Evolutionary conservation across 495 filamentous ascomycete genomes (phyloP).

Genomic region (Acidiella bohemica): DNA sequence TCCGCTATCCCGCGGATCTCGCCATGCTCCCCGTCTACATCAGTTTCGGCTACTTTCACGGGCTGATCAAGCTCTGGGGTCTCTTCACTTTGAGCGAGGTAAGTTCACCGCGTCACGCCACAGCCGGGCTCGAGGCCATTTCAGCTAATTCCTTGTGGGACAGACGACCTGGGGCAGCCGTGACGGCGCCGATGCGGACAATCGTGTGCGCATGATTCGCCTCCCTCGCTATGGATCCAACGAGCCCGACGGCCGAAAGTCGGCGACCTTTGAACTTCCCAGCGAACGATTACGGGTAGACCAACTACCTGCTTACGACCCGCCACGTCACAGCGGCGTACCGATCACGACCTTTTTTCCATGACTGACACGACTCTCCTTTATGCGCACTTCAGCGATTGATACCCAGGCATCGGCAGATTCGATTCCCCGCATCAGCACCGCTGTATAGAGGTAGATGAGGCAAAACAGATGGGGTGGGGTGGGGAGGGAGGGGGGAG

Average conservation of each 20-base stretch:
- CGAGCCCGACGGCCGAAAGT: slow-evolving; percentile 10
- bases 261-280: slow-evolving; percentile 13
- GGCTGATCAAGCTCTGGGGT: slow-evolving; percentile 49
- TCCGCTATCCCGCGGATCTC: slow-evolving; percentile 43
- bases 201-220: slow-evolving; percentile 38
- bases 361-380: slow-evolving; percentile 9
- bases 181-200: slow-evolving; percentile 51
- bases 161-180: slow-evolving; percentile 60
- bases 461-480: slow-evolving; percentile 6
- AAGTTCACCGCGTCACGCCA: too few species aligned
- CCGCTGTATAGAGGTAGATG: slow-evolving; percentile 14
- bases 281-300: slow-evolving; percentile 6
- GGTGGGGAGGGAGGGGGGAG: too few species aligned
- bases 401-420: slow-evolving; percentile 10
- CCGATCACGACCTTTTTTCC: slow-evolving; percentile 8
- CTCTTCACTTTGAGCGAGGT: slow-evolving; percentile 38
- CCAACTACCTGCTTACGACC: slow-evolving; percentile 17
- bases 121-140: too few species aligned
- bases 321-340: background rate
- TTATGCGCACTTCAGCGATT: background rate
- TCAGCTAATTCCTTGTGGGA: slow-evolving; percentile 9
- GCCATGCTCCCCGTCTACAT: slow-evolving; percentile 41
- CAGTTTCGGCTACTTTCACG: slow-evolving; percentile 48
- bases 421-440: slow-evolving; percentile 1
- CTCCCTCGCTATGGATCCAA: slow-evolving; percentile 14